Evolutionary conservation across 176 grass and related monocot genomes (phyloP), one percentile per base, ranked within the genome.

Genomic region (Rhynchospora breviuscula): DNA sequence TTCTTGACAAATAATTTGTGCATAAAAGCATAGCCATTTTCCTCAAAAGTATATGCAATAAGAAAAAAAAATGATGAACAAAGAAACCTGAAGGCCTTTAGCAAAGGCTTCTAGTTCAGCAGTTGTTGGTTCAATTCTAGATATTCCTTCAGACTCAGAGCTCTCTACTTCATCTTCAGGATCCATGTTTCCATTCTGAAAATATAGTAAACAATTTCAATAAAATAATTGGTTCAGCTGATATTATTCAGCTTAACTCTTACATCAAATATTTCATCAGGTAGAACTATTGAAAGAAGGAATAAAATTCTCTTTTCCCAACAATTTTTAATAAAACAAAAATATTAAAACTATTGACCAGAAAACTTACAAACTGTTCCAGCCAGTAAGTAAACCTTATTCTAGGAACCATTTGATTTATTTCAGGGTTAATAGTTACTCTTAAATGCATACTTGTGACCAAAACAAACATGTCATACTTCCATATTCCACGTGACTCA

Each of bases 41-140:
- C 51, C 73, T 57, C 22, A 33, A 8, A 5, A 54, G 11, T 56
- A 22, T 31, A 31, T 51, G 67, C 23, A 58, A 58, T 56, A 53
- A 68, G n/a, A 23, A 25, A 45, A 76, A 84, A 82, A 76, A 49
- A 84, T 63, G 47, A 80, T 72, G 9, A 77, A 63, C 4, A 73
- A 88, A 75, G 31, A 85, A 35, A 95, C 95, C 95, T 95, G 95
- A 49, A 98, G 85, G 75, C 92, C 92, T 89, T 93, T 93, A 51
- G 86, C 84, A 49, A 91, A 82, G 85, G 92, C 89, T 90, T 94
- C 96, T 89, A 67, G 74, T 92, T 98, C 92, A 79, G 91, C 96
- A 21, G 84, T 90, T 78, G 93, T 95, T 12, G 93, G 53, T 87
- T 99, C 96, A 31, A 99, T 99, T 65, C 87, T 86, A 2, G 86